Evolutionary conservation across 1,139 yeast genomes (phyloP).

Genomic region (Yamadazyma conglobata): DNA sequence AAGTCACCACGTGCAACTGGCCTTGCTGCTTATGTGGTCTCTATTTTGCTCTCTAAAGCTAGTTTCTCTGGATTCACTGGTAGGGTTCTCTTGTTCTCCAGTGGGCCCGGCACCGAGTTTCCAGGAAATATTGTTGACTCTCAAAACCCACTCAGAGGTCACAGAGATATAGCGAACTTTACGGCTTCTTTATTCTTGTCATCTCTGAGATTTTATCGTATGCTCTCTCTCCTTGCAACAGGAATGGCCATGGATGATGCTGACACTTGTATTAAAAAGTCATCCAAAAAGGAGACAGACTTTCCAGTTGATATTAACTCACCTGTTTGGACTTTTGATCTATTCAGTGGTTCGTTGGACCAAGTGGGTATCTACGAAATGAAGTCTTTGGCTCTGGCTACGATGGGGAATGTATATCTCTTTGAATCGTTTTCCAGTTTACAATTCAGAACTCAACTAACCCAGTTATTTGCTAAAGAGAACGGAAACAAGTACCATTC

Average conservation of each 20-base stretch:
- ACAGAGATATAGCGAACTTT: slow-evolving; percentile 30
- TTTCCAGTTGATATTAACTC: slow-evolving; percentile 15
- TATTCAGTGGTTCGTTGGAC: slow-evolving; percentile 44
- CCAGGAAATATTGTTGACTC: slow-evolving; percentile 32
- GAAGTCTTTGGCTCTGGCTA: slow-evolving; percentile 26
- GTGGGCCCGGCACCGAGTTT: slow-evolving; percentile 34
- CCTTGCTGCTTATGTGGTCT: slow-evolving; percentile 24
- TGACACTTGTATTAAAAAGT: slow-evolving; percentile 14
- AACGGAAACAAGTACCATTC: slow-evolving; percentile 10
- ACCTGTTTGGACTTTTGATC: slow-evolving; percentile 30
- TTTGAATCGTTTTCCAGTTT: slow-evolving; percentile 24
- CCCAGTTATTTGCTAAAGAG: slow-evolving; percentile 1
- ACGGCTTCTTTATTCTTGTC: slow-evolving; percentile 23
- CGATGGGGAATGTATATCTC: slow-evolving; percentile 29
- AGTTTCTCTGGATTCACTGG: slow-evolving; percentile 23
- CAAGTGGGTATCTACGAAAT: slow-evolving; percentile 43
- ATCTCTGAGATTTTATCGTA: slow-evolving; percentile 28
- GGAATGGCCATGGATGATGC: slow-evolving; percentile 28
- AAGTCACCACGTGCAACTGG: slow-evolving; percentile 35
- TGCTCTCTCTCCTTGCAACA: slow-evolving; percentile 27
- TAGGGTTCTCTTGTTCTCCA: slow-evolving; percentile 24
- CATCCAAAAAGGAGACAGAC: slow-evolving; percentile 25
- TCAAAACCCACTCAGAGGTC: slow-evolving; percentile 26
- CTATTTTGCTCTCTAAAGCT: slow-evolving; percentile 19
- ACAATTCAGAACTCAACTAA: slow-evolving; percentile 16